Base-by-base conservation (phyloP, 192 early-diverging fungal genomes). In the Coemansia sp. region DNA sequence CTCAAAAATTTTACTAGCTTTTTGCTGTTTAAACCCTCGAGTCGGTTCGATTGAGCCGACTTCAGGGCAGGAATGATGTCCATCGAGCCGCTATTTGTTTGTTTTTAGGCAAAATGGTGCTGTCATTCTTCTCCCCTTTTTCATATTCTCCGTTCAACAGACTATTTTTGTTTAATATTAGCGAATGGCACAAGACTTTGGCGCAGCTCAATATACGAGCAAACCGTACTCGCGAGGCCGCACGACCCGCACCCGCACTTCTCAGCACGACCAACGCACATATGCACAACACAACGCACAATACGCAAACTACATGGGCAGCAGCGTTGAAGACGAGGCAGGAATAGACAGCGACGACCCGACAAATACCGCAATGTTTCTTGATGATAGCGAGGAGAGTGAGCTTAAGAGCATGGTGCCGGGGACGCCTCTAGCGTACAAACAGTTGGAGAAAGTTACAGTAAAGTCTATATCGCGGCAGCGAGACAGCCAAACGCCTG, bases 361-460 rank as follows among this genome's bases (percentile, higher is more conserved):
- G 16, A 69, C 71, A 45, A 80, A 80, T 62, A 80, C 72, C 10
- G 77, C 77, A 9, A 80, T 80, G 77, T 71, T 69, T 43, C 56
- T 80, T 9, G 77, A 74, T 37, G 77, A 80, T 20, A 68, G 55
- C 54, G 77, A 80, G 16, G 77, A 80, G 48, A 62, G 59, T 4
- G 77, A 80, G 62, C 72, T 80, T 20, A 26, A 53, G 10, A 37
- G 47, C 12, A 57, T 80, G 22, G 51, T 48, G 11, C 77, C 77
- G 1, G 72, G 72, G 14, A 80, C 77, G 6, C 77, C 77, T 4
- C 52, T 65, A 59, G 71, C 71, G 3, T 65, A 61, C 48, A 53
- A 63, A 18, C 73, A 71, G 62, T 72, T 80, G 2, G 68, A 68
- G 0, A 61, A 74, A 65, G 38, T 80, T 10, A 80, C 77, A 3